These are phyloP conservation scores for Trametes pubescens DNA, from an alignment of 1,284 basidiomycete genomes.

Conservation along the genomic window DNA sequence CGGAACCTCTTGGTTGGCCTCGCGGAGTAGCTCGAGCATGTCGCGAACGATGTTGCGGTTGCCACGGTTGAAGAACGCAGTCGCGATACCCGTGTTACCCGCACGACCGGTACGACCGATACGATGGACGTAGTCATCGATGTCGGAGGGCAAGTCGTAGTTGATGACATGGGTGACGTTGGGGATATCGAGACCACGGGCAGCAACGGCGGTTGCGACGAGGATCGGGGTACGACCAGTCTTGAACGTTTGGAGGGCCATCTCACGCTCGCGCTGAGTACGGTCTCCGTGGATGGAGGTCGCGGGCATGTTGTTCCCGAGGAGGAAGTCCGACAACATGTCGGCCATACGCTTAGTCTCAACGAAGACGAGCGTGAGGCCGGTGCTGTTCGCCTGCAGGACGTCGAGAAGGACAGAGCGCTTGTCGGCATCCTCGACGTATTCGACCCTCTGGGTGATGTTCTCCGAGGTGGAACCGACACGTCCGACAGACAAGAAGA, in stretches of 20 bases:
- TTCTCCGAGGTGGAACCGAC: slow-evolving; percentile 99
- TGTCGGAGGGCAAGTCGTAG: slow-evolving; percentile 98
- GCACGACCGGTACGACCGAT: slow-evolving; percentile 99
- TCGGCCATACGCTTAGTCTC: slow-evolving; percentile 99
- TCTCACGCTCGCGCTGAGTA: slow-evolving; percentile 97
- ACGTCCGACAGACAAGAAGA: slow-evolving; percentile 98
- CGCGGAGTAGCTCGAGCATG: slow-evolving; percentile 91
- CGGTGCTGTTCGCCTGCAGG: slow-evolving; percentile 75
- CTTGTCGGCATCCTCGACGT: slow-evolving; percentile 98
- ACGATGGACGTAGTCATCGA: slow-evolving; percentile 98
- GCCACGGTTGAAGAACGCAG: slow-evolving; percentile 93
- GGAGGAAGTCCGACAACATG: slow-evolving; percentile 96
- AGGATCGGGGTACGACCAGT: slow-evolving; percentile 95
- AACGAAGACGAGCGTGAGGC: slow-evolving; percentile 96
- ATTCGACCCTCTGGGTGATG: slow-evolving; percentile 99
- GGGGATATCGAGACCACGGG: slow-evolving; percentile 99
- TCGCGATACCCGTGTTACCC: slow-evolving; percentile 96
- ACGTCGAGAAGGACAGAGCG: slow-evolving; percentile 96
- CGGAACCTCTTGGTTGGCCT: slow-evolving; percentile 97
- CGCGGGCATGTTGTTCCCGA: slow-evolving; percentile 84
- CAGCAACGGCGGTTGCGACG: slow-evolving; percentile 98
- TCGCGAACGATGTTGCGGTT: slow-evolving; percentile 94
- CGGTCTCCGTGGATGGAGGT: slow-evolving; percentile 99
- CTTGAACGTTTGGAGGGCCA: slow-evolving; percentile 95
- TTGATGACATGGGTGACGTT: slow-evolving; percentile 99